Conservation (phyloP, 1,284 basidiomycete species). For the Kalmanozyma brasiliensis region DNA sequence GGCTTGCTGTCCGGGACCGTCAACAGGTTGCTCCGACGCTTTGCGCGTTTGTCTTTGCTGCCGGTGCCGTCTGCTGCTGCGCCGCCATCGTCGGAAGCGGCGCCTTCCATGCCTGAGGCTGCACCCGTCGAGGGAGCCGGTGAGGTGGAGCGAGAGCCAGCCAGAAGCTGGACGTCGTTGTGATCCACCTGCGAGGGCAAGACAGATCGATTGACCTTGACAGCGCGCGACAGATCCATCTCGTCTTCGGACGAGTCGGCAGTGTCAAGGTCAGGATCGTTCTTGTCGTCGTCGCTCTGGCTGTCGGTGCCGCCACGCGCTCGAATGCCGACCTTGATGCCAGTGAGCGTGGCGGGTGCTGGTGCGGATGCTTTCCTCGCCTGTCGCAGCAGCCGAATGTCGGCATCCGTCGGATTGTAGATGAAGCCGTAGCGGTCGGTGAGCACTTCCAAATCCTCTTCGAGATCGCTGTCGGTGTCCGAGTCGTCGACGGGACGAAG, state of each 20-base stretch:
- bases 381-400: conserved; percentile 79
- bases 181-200: conserved; percentile 16
- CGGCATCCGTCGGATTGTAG: conserved; percentile 80
- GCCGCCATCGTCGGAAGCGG: conserved; percentile 17
- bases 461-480: conserved; percentile 35
- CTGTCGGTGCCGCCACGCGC: conserved; percentile 59
- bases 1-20: conserved; percentile 66
- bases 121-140: conserved; percentile 19
- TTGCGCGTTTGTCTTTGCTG: conserved; percentile 20
- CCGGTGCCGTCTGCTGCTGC: conserved; percentile 20
- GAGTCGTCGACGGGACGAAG: conserved; percentile 29
- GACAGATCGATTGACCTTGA: conserved; percentile 22
- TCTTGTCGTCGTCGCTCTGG: conserved; percentile 50
- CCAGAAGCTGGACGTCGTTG: conserved; percentile 14
- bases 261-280: conserved; percentile 34
- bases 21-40: conserved; percentile 38
- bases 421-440: conserved; percentile 97
- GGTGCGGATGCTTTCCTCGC: conserved; percentile 79
- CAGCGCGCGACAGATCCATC: conserved; percentile 62
- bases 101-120: conserved; percentile 16
- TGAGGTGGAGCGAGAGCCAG: conserved; percentile 13
- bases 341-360: conserved; percentile 84
- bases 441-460: conserved; percentile 73
- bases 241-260: conserved; percentile 45
- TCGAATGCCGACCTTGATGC: conserved; percentile 77